These are phyloP conservation scores for Syzygium aromaticum DNA, from an alignment of 345 rosid genomes.

Conservation along the genomic window DNA sequence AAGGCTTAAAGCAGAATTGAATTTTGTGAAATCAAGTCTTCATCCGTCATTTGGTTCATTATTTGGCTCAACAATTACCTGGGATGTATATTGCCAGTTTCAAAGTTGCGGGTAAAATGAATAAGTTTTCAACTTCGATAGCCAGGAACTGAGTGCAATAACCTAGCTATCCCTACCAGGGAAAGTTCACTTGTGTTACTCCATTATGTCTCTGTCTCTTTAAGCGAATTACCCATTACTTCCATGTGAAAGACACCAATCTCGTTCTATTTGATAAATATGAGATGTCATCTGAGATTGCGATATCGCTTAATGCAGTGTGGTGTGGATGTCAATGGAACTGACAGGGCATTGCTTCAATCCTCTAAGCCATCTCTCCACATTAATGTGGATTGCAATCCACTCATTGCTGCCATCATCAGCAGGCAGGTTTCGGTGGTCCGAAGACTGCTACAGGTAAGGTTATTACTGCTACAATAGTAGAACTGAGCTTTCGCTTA, in stretches of 20 bases:
- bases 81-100: neutral
- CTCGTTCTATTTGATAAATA: neutral
- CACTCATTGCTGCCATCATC: conserved; percentile 49
- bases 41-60: neutral
- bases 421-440: conserved; percentile 46
- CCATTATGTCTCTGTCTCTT: neutral
- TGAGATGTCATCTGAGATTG: neutral
- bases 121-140: neutral
- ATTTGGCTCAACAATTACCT: neutral
- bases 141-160: neutral
- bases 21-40: neutral
- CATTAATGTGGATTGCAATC: conserved; percentile 44
- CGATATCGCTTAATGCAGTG: conserved; percentile 21
- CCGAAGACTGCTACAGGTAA: conserved; percentile 36
- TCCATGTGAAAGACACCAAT: neutral
- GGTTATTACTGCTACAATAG: neutral
- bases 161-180: fast-evolving
- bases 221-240: neutral
- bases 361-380: conserved; percentile 57
- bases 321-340: conserved; percentile 34
- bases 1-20: neutral
- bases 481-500: neutral
- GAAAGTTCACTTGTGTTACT: neutral
- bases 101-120: neutral
- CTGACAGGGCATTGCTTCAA: conserved; percentile 32